Evolutionary conservation across 2,329 filamentous ascomycete genomes (phyloP).

Genomic region (Alternaria sp.): DNA sequence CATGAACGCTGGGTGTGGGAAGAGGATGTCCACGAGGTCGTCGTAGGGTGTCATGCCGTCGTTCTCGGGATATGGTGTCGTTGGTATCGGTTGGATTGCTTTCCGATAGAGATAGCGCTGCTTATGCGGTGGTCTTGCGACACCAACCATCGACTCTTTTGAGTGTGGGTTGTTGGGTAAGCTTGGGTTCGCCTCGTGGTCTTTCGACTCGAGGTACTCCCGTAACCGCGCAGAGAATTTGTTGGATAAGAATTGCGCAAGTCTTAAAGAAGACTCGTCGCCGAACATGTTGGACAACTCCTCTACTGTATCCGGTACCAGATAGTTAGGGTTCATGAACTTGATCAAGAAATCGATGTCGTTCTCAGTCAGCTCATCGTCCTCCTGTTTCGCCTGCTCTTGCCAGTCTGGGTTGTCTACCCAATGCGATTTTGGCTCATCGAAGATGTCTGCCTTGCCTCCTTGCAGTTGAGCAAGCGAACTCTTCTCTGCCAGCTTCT

Average conservation of each 20-base stretch:
- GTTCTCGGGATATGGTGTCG: conserved; percentile 45
- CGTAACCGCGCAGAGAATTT: conserved; percentile 79
- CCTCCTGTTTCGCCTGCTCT: conserved; percentile 56
- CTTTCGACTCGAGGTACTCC: conserved; percentile 70
- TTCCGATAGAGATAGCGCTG: conserved; percentile 89
- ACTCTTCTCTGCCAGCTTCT: conserved; percentile 87
- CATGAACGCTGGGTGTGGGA: conserved; percentile 86
- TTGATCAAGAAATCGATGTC: conserved; percentile 91
- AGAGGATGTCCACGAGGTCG: conserved; percentile 80
- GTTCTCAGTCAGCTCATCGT: conserved; percentile 71
- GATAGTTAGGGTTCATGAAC: conserved; percentile 88
- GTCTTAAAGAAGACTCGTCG: conserved; percentile 82
- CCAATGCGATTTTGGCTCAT: conserved; percentile 74
- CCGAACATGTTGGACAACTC: conserved; percentile 82
- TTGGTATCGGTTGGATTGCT: conserved; percentile 52
- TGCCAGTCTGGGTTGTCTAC: conserved; percentile 53
- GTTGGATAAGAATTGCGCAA: conserved; percentile 79
- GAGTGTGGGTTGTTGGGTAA: conserved; percentile 44
- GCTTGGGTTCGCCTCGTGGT: conserved; percentile 57
- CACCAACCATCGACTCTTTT: conserved; percentile 57
- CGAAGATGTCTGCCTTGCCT: conserved; percentile 86
- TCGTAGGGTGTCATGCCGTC: conserved; percentile 62
- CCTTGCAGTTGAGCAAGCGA: conserved; percentile 90
- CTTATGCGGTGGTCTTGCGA: conserved; percentile 91
- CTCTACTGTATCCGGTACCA: conserved; percentile 90